A percentile compares a stretch with the other conserved stretches of the same genome.
phyloP scores from a whole-genome alignment of 169 alveolate genomes.

The Cryptosporidium felis region DNA sequence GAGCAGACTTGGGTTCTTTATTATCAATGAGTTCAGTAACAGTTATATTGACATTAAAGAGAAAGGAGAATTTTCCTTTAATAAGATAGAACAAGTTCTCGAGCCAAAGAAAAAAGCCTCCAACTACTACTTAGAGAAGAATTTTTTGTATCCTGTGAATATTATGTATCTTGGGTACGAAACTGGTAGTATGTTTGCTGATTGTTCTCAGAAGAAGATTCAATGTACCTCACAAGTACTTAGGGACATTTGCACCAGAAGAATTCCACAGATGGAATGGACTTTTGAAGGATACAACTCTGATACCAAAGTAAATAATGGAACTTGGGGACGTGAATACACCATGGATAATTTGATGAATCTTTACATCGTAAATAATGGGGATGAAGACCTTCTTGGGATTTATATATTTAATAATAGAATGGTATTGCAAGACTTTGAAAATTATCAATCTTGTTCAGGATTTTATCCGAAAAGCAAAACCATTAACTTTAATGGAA shows the following conservation, averaged over 20 bases:
- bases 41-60: slow-evolving; percentile 26
- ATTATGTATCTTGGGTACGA: not conserved
- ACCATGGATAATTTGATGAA: not conserved
- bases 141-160: not conserved
- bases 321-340: slow-evolving; percentile 36
- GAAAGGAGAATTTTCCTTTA: not conserved
- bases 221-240: slow-evolving; percentile 27
- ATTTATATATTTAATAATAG: slow-evolving; percentile 33
- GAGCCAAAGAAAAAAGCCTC: not conserved
- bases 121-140: not conserved
- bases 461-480: slow-evolving; percentile 31
- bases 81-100: not conserved
- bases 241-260: not conserved
- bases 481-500: not conserved
- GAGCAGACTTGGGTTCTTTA: slow-evolving; percentile 5
- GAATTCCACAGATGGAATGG: slow-evolving; percentile 5
- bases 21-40: not conserved
- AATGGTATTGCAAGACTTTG: not conserved
- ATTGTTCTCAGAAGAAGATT: not conserved
- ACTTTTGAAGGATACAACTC: not conserved
- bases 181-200: not conserved
- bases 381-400: not conserved
- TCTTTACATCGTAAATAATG: slow-evolving; percentile 3
- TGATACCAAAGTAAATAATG: slow-evolving; percentile 44
- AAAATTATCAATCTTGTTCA: slow-evolving; percentile 5